Evolutionary conservation across 768 basidiomycete genomes (phyloP), one percentile per base, ranked within the genome.

Genomic region (Boletellus sp.): DNA sequence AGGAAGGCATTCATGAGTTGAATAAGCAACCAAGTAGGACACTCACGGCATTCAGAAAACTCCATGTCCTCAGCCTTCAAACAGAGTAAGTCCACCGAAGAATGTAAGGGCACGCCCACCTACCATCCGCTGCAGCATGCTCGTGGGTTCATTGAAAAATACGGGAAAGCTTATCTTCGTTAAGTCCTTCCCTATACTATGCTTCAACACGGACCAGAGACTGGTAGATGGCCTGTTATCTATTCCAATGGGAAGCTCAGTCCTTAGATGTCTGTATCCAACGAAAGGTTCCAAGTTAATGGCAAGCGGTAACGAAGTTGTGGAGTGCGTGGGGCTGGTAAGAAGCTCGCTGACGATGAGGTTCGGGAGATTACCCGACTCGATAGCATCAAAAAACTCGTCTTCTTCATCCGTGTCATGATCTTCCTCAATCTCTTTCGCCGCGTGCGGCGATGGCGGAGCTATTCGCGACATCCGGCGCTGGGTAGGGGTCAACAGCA

Each of bases 301-400:
- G 15, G 56, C 53, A 51, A 69, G 55, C 39, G 74, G 69, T 47
- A 75, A 45, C 48, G 66, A 54, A 34, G 61, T 62, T 47, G 60
- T 62, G 22, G 62, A 68, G 52, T 56, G 73, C 43, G 48, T 68
- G 41, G 75, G 77, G 50, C 75, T 76, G 20, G 76, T 70, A n/a
- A 91, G 75, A 12, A 78, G 75, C 23, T 84, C 77, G 42, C 81
- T 78, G 16, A 94, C 76, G 23, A 87, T 70, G 15, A 94, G 74
- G 59, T 87, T 90, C 5, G 90, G 88, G 0, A 94, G 70, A 36
- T 75, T 82, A 41, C 87, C 86, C 15, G 83, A 69, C 63, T 97
- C 94, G 60, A 97, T 94, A 26, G 95, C 94, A 65, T 97, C 95
- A 63, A 95, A 97, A 69, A 97, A 97, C 68, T 98, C 94, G 69